Conservation (phyloP, 2,329 filamentous ascomycete species). For the Eutypa lata region DNA sequence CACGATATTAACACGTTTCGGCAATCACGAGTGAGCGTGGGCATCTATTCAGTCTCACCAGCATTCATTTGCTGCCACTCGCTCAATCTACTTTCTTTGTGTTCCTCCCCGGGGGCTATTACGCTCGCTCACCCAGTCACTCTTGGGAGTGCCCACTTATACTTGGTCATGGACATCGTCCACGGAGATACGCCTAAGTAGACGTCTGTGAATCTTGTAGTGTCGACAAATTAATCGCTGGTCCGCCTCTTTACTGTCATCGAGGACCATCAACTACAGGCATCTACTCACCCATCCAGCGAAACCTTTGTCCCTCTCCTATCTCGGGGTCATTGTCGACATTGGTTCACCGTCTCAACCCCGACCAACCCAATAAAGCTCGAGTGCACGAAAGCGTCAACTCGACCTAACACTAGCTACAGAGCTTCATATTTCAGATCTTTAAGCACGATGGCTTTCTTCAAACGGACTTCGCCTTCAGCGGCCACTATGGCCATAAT, state of each 20-base stretch:
- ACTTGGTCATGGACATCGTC: not conserved
- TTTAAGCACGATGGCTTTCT: conserved; percentile 18
- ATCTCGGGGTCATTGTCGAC: not conserved
- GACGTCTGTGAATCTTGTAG: not conserved
- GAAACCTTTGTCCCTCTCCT: no score
- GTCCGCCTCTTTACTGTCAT: not conserved
- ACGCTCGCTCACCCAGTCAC: not conserved
- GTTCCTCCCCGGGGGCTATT: not conserved
- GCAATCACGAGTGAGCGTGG: not conserved
- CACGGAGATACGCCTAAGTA: not conserved
- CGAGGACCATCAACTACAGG: not conserved
- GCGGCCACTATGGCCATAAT: conserved; percentile 19
- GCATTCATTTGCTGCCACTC: not conserved
- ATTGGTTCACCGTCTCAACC: not conserved
- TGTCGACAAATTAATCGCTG: not conserved
- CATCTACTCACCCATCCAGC: no score
- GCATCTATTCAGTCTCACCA: not conserved
- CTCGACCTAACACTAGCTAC: conserved; percentile 6
- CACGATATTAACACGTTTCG: not conserved
- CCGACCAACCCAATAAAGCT: not conserved
- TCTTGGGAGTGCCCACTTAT: not conserved
- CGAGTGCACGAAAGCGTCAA: not conserved
- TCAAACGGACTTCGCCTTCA: conserved; percentile 14
- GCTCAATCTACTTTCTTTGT: conserved; percentile 1
- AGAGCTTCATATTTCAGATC: conserved; percentile 7